These are phyloP conservation scores for Chamaecrista fasciculata DNA, from an alignment of 306 rosid species.

Conservation along the genomic window DNA sequence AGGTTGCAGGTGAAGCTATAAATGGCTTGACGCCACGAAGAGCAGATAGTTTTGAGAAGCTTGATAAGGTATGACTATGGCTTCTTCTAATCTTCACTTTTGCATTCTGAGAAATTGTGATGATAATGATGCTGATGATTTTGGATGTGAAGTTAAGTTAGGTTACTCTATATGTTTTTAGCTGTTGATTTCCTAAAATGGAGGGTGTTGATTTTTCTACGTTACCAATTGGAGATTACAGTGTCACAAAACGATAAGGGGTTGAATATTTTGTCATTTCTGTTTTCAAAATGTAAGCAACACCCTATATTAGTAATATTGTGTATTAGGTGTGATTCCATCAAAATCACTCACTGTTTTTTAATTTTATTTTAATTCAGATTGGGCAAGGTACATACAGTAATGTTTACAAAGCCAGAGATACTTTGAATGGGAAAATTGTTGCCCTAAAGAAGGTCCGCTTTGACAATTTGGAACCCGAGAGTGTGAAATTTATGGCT, in stretches of 20 bases:
- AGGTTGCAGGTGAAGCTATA: slow-evolving; percentile 97
- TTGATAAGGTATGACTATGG: slow-evolving; percentile 73
- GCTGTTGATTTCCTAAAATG: slow-evolving; percentile 16
- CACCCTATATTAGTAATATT: slow-evolving; percentile 20
- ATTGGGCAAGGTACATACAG: slow-evolving; percentile 94
- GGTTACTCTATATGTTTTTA: background rate
- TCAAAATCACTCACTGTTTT: slow-evolving; percentile 26
- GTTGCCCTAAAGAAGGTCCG: slow-evolving; percentile 91
- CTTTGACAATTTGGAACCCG: slow-evolving; percentile 90
- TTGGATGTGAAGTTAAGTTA: background rate
- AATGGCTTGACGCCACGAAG: slow-evolving; percentile 91
- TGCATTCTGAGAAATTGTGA: slow-evolving; percentile 26
- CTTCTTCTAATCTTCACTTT: background rate
- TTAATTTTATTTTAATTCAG: slow-evolving; percentile 44
- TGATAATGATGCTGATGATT: background rate
- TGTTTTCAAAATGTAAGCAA: slow-evolving; percentile 21
- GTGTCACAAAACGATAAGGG: too few relatives aligned
- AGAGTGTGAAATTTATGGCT: slow-evolving; percentile 93
- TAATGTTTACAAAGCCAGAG: slow-evolving; percentile 95
- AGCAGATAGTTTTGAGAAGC: slow-evolving; percentile 91
- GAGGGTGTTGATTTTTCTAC: slow-evolving; percentile 6
- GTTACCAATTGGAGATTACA: slow-evolving; percentile 26
- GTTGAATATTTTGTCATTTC: slow-evolving; percentile 16
- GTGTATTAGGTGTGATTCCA: background rate
- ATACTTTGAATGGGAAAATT: slow-evolving; percentile 63